Percentiles rank a stretch among this genome's conserved stretches.
Conservation (phyloP, 139 green algal genomes). For the Tetradesmus obliquus region DNA sequence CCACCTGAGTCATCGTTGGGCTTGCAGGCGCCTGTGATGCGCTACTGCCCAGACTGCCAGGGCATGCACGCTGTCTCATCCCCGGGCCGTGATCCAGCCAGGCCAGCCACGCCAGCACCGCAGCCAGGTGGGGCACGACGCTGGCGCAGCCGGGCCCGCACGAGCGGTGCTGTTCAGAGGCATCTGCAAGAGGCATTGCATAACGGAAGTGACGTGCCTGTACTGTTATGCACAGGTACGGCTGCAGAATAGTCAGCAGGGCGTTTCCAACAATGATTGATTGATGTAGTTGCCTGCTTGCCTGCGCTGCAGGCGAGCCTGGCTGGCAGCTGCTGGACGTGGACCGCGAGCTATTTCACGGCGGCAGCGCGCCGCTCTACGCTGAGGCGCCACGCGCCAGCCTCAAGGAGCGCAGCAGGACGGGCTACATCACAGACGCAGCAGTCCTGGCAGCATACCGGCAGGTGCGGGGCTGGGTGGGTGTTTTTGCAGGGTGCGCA, state of each 20-base stretch:
- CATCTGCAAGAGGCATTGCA: too few species aligned
- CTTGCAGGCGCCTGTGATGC: not conserved
- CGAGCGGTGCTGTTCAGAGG: too few species aligned
- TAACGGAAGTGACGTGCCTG: too few species aligned
- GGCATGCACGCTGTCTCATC: not conserved
- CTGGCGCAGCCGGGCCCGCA: too few species aligned
- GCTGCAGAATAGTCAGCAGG: too few species aligned
- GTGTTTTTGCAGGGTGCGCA: not conserved
- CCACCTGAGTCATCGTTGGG: not conserved
- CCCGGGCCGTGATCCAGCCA: not conserved
- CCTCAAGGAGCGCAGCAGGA: not conserved
- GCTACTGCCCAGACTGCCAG: constrained; percentile 2
- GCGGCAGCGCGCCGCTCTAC: not conserved
- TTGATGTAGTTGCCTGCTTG: not conserved
- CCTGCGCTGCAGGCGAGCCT: not conserved
- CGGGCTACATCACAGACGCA: constrained; percentile 1
- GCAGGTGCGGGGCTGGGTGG: not conserved
- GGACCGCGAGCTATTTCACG: not conserved
- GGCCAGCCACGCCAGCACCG: not conserved
- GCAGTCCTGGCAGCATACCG: not conserved
- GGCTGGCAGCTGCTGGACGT: constrained; percentile 14
- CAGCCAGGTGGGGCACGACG: not conserved
- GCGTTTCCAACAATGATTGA: too few species aligned
- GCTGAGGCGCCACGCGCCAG: not conserved
- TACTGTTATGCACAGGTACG: too few species aligned